Conservation (phyloP, 306 rosid genomes). For the peach (Prunus persica) region Prunus_persica_NCBIv2 NC_034016.1:15697001-15697500, state of each 20-base stretch:
- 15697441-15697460: neutral
- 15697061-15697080: constrained; percentile 63
- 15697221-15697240: neutral
- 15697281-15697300: neutral
- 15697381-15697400: neutral
- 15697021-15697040: constrained; percentile 77
- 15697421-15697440: neutral
- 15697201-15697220: neutral
- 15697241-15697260: neutral
- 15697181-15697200: neutral
- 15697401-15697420: neutral
- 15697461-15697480: neutral
- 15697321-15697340: neutral
- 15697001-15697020: neutral
- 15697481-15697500: neutral
- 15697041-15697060: constrained; percentile 65
- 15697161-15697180: constrained; percentile 49
- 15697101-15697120: constrained; percentile 57
- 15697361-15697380: neutral
- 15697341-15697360: neutral
- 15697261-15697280: neutral
- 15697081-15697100: constrained; percentile 59
- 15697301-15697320: neutral
- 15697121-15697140: constrained; percentile 56
- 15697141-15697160: constrained; percentile 73